Conservation (phyloP, 805 yeast genomes). For the Tetrapisispora pingtungensis region DNA sequence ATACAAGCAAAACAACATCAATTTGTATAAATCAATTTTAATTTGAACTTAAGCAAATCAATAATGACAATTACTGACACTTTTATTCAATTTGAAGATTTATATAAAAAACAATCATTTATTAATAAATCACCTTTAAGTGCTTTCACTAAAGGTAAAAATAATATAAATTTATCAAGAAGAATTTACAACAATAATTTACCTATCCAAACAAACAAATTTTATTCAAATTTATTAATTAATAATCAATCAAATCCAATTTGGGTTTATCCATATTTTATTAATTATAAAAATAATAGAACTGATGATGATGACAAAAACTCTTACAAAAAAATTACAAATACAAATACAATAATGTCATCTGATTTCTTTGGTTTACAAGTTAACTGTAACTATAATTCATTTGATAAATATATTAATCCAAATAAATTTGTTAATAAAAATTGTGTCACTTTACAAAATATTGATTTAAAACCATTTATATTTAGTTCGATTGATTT, state of each 20-base stretch:
- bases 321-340: not conserved
- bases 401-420: not conserved
- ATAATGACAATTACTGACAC: not conserved
- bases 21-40: no score
- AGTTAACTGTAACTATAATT: not conserved
- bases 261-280: slow-evolving; percentile 76
- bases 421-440: not conserved
- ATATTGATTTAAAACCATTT: slow-evolving; percentile 38
- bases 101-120: not conserved
- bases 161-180: slow-evolving; percentile 21
- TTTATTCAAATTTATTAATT: slow-evolving; percentile 62
- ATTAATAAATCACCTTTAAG: slow-evolving; percentile 29
- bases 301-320: not conserved
- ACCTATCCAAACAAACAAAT: slow-evolving; percentile 63
- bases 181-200: slow-evolving; percentile 30
- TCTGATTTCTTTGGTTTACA: not conserved
- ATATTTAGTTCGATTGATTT: slow-evolving; percentile 25
- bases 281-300: slow-evolving; percentile 38
- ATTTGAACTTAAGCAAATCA: no score
- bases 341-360: not conserved
- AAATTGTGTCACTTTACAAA: slow-evolving; percentile 3
- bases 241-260: slow-evolving; percentile 58
- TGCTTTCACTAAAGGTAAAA: slow-evolving; percentile 36
- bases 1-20: no score
- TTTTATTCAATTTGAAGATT: not conserved